Percentiles rank a stretch among this genome's conserved stretches.
Conservation (phyloP, 2,329 filamentous ascomycete genomes). For the Paecilomyces fulvus region DNA sequence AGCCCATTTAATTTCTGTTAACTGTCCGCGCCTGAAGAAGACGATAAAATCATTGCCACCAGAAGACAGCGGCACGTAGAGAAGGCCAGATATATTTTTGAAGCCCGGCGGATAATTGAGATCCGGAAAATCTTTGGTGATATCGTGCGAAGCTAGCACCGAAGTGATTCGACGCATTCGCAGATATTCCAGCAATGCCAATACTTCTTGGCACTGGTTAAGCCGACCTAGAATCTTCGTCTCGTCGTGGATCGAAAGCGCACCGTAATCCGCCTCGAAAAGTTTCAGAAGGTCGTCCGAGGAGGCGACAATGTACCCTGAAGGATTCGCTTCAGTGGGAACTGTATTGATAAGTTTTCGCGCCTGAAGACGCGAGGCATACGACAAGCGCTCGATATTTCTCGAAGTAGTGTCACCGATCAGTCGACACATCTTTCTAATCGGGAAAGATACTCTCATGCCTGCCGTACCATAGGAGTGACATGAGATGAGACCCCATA, state of each 20-base stretch:
- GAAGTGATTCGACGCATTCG: constrained; percentile 65
- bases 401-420: constrained; percentile 78
- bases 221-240: constrained; percentile 74
- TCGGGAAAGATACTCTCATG: constrained; percentile 87
- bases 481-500: constrained; percentile 84
- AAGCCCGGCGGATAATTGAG: constrained; percentile 73
- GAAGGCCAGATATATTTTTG: constrained; percentile 63
- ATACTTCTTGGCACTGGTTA: constrained; percentile 69
- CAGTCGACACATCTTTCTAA: constrained; percentile 83
- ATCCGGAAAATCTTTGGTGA: constrained; percentile 70
- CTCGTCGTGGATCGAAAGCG: constrained; percentile 77
- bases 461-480: constrained; percentile 69
- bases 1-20: constrained; percentile 74
- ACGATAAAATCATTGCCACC: constrained; percentile 79
- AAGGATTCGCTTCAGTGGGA: constrained; percentile 71
- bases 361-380: constrained; percentile 74
- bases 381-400: constrained; percentile 81
- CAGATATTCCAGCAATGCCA: constrained; percentile 78
- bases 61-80: constrained; percentile 72
- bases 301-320: constrained; percentile 82
- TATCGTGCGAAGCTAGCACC: constrained; percentile 69
- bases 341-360: constrained; percentile 82
- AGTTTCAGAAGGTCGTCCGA: constrained; percentile 76
- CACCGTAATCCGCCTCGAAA: constrained; percentile 79
- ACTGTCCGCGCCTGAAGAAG: constrained; percentile 73